These are phyloP conservation scores for Pseudogymnoascus sp. DNA, from an alignment of 2,329 filamentous ascomycete species.

Conservation along the genomic window DNA sequence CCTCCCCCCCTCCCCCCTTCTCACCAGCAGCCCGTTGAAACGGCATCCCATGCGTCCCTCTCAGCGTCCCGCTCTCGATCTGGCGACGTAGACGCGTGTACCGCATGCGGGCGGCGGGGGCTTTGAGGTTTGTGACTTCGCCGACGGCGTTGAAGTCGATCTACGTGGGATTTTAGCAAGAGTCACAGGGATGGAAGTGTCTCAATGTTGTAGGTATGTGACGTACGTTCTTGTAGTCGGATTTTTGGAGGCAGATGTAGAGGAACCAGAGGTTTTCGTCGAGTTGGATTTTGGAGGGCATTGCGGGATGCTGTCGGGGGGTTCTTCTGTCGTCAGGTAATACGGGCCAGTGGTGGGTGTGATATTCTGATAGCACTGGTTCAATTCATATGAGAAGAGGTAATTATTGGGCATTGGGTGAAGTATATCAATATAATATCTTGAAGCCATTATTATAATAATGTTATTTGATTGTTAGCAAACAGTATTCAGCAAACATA, in stretches of 20 bases:
- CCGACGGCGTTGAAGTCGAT: slow-evolving; percentile 35
- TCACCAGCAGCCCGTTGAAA: neutral
- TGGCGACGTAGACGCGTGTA: slow-evolving; percentile 30
- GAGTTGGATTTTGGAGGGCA: slow-evolving; percentile 33
- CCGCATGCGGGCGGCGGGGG: slow-evolving; percentile 34
- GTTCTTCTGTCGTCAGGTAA: no score
- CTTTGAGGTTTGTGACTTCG: slow-evolving; percentile 28
- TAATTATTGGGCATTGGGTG: neutral
- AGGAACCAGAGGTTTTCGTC: slow-evolving; percentile 36
- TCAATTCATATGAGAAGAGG: neutral
- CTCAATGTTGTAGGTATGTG: no score
- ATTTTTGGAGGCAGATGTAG: slow-evolving; percentile 35
- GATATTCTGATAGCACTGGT: neutral
- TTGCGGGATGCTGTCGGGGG: slow-evolving; percentile 13
- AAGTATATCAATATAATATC: neutral
- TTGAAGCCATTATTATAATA: neutral
- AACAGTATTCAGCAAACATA: neutral
- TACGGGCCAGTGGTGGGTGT: neutral
- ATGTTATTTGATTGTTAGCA: neutral
- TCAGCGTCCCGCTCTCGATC: slow-evolving; percentile 26
- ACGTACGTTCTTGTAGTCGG: slow-evolving; percentile 32
- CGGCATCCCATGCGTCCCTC: slow-evolving; percentile 16
- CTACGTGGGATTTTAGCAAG: slow-evolving; percentile 28
- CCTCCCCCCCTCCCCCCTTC: no score
- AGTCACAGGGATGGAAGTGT: no score